Base-by-base conservation (phyloP, 1,139 yeast genomes). In the Debaryomycetaceae sp. region DNA sequence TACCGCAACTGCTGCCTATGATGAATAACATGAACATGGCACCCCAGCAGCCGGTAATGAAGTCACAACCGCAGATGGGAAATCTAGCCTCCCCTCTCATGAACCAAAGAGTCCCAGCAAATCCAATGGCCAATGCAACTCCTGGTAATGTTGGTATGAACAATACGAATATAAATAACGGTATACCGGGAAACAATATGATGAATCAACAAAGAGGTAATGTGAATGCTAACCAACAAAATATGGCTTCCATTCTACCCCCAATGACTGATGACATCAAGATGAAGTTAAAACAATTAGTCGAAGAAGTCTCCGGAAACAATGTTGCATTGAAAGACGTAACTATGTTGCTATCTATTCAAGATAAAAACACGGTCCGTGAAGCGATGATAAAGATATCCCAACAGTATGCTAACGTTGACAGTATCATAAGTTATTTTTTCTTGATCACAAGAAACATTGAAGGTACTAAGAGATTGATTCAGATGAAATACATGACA, bases 401-500 rank as follows among this genome's bases (percentile, higher is more conserved):
- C 34, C 88, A 83, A 50, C 77, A 84, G 51, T 83, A 81, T 61
- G 73, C 82, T 39, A 77, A 83, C 52, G 86, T 86, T 22, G 95
- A 88, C 58, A 83, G 83, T 49, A 74, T 88, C 41, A 81, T 87
- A 41, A 89, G 95, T 38, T 83, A 87, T 58, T 87, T 87, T 55
- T 88, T 78, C 58, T 78, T 84, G 48, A 72, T 88, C 45, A 84
- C 95, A 1, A 80, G 84, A 54, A 87, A 85, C 59, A 77, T 75
- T 39, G 88, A 82, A 45, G 91, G 88, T 5, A 85, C 96, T 1
- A 81, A 81, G 56, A 78, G 87, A 50, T 76, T 89, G 50, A 74
- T 89, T 48, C 93, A 87, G 60, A 81, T 87, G 75, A 84, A 88
- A 62, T 76, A 81, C 49, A 84, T 88, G 85, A 81, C 88, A 38